Evolutionary conservation across 2,329 filamentous ascomycete species (phyloP).

Genomic region (Lecanosticta acicola): DNA sequence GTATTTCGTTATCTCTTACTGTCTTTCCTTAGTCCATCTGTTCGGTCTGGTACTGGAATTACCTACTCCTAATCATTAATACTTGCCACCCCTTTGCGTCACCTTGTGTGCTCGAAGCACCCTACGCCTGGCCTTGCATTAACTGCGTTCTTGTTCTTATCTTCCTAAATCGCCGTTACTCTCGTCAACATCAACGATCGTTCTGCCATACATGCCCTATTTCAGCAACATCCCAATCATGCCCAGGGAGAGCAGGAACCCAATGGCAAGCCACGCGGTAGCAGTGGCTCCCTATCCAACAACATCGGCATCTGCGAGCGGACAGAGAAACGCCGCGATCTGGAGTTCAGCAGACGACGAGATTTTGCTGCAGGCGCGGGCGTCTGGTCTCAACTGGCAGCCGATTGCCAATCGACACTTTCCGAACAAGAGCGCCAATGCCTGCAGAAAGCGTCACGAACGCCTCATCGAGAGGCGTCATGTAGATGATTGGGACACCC

Average conservation of each 20-base stretch:
- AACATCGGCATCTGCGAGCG: constrained; percentile 27
- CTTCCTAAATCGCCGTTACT: constrained; percentile 3
- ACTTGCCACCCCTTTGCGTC: constrained; percentile 6
- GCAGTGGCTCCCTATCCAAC: constrained; percentile 32
- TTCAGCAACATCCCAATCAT: constrained; percentile 33
- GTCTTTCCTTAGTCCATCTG: constrained; percentile 27
- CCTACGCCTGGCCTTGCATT: constrained; percentile 9
- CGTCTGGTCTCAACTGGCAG: constrained; percentile 74
- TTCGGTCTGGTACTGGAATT: constrained; percentile 31
- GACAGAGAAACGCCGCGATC: constrained; percentile 37
- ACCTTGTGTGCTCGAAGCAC: constrained; percentile 23
- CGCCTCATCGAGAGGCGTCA: constrained; percentile 69
- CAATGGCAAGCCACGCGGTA: constrained; percentile 22
- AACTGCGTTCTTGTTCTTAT: neutral
- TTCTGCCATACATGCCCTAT: constrained; percentile 24
- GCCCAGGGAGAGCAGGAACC: constrained; percentile 40
- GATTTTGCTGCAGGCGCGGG: constrained; percentile 63
- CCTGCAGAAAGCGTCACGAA: constrained; percentile 85
- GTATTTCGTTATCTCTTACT: constrained; percentile 29
- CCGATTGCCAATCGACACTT: constrained; percentile 74
- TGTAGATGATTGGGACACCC: constrained; percentile 71
- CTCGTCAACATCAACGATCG: constrained; percentile 7
- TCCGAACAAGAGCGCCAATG: constrained; percentile 69
- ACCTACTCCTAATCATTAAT: constrained; percentile 19
- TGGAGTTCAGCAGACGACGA: constrained; percentile 74